These are phyloP conservation scores for Coniochaeta ligniaria DNA, from an alignment of 2,329 filamentous ascomycete species.

Conservation along the genomic window DNA sequence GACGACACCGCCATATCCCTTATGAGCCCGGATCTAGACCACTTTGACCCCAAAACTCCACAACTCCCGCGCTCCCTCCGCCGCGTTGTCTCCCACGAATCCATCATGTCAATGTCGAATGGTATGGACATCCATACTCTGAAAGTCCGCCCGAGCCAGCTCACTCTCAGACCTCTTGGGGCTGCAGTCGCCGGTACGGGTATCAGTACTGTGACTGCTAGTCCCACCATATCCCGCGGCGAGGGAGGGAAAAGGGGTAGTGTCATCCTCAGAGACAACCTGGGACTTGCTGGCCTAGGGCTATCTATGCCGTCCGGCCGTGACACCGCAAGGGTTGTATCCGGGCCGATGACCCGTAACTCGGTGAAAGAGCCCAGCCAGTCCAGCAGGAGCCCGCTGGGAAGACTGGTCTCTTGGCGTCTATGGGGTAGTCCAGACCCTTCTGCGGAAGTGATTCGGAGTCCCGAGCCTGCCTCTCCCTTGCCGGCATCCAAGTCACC, in stretches of 20 bases:
- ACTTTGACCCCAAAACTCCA: conserved; percentile 25
- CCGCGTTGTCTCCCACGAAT: conserved; percentile 74
- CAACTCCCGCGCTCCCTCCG: conserved; percentile 39
- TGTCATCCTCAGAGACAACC: conserved; percentile 50
- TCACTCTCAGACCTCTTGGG: conserved; percentile 50
- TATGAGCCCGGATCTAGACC: background rate
- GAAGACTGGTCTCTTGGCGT: conserved; percentile 25
- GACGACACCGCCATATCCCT: conserved; percentile 20
- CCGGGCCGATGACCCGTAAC: background rate
- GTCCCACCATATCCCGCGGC: conserved; percentile 40
- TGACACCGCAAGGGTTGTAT: conserved; percentile 1
- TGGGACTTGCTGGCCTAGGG: conserved; percentile 23
- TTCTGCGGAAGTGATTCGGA: background rate
- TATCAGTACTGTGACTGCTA: conserved; percentile 51
- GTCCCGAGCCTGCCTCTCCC: background rate
- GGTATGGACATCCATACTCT: conserved; percentile 88
- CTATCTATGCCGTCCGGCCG: conserved; percentile 23
- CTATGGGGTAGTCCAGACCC: conserved; percentile 28
- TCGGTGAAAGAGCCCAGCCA: background rate
- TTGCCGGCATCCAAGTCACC: background rate
- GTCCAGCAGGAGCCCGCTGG: conserved; percentile 8
- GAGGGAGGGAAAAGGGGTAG: conserved; percentile 41
- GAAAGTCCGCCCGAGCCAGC: conserved; percentile 66
- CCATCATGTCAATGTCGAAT: conserved; percentile 77
- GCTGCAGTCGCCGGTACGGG: conserved; percentile 43